Evolutionary conservation across 1,284 basidiomycete genomes (phyloP).

Genomic region (Sphaerobolus stellatus): DNA sequence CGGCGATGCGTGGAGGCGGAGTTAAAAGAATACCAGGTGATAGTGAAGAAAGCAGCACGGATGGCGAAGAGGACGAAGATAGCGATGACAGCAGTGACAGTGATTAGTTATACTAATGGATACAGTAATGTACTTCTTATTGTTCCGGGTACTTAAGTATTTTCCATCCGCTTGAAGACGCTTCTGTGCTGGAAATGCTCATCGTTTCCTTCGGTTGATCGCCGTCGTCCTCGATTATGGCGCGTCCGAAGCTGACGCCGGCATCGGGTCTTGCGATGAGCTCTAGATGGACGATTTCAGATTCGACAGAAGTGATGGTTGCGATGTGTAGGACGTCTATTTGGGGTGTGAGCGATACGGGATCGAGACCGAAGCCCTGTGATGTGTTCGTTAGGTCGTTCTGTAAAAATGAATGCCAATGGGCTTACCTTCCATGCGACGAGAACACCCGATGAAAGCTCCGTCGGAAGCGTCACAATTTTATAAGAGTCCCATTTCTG

Average conservation of each 20-base stretch:
- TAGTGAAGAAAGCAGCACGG: constrained; percentile 47
- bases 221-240: not conserved
- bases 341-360: constrained; percentile 9
- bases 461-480: constrained; percentile 30
- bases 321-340: constrained; percentile 5
- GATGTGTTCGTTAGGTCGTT: not conserved
- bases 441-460: constrained; percentile 36
- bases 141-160: constrained; percentile 3
- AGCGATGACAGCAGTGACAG: constrained; percentile 47
- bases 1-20: constrained; percentile 87
- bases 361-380: constrained; percentile 10
- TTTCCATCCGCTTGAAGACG: constrained; percentile 7
- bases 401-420: not conserved
- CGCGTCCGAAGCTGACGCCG: constrained; percentile 6
- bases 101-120: constrained; percentile 18
- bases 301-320: not conserved
- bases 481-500: constrained; percentile 38
- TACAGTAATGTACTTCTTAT: not conserved
- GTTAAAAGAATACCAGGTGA: constrained; percentile 66
- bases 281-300: not conserved
- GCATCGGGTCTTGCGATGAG: not conserved
- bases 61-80: constrained; percentile 48
- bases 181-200: not conserved
- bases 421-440: constrained; percentile 55
- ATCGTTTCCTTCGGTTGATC: not conserved